phyloP scores from a whole-genome alignment of 139 green algal genomes.

The Tetradesmus obliquus region DNA sequence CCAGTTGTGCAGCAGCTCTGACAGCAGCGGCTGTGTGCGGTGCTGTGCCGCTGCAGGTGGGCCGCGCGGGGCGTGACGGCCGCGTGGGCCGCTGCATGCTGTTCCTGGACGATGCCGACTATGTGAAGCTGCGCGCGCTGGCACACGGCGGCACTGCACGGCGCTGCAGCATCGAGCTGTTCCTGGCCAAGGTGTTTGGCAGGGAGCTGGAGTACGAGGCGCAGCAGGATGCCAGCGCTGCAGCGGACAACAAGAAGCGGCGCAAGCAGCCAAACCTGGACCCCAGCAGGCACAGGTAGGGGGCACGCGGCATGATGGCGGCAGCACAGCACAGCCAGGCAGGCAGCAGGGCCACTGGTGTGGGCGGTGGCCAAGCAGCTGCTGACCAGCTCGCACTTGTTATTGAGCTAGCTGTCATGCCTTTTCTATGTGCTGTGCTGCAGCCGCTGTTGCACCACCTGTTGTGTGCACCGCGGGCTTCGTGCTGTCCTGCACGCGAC shows the following conservation, averaged over 20 bases:
- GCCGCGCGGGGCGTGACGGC: slow-evolving; percentile 79
- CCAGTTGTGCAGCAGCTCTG: slow-evolving; percentile 64
- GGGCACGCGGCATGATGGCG: no score
- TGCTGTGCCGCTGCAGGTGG: slow-evolving; percentile 68
- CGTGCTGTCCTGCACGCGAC: no score
- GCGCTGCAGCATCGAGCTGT: slow-evolving; percentile 48
- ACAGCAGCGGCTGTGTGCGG: slow-evolving; percentile 83
- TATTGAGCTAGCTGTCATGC: neutral
- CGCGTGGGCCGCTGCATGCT: slow-evolving; percentile 66
- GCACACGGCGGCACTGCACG: slow-evolving; percentile 37
- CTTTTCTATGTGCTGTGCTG: neutral
- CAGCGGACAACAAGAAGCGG: neutral
- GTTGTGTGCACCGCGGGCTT: neutral
- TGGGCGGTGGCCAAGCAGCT: neutral
- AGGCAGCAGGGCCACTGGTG: no score
- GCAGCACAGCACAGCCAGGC: neutral
- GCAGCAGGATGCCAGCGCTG: neutral
- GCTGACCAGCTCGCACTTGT: neutral
- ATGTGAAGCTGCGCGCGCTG: slow-evolving; percentile 67
- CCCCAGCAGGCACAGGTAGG: slow-evolving; percentile 14
- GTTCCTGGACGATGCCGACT: slow-evolving; percentile 78
- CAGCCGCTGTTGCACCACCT: neutral
- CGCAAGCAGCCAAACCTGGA: neutral
- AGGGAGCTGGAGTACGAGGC: slow-evolving; percentile 25
- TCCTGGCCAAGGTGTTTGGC: slow-evolving; percentile 70